Evolutionary conservation across 495 filamentous ascomycete species (phyloP), one percentile per base, ranked within the genome.

Genomic region (Aspergillus steynii): DNA sequence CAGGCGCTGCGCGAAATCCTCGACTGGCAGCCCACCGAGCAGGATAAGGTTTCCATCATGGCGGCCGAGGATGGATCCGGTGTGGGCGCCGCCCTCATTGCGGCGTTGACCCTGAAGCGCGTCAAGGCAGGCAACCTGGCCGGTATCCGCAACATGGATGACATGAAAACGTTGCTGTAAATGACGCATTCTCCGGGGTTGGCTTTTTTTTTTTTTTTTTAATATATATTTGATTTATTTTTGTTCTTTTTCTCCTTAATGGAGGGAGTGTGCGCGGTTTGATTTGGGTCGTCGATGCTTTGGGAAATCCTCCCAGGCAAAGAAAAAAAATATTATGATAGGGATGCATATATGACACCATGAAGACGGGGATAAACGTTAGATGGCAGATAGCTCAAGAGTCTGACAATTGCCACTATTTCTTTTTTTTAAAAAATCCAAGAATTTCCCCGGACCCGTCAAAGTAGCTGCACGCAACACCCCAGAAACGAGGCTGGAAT

Each of bases 81-180:
- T 84, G 94, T 98, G n/a, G 94, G 94, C 57, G 94, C 94, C 57
- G 94, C 94, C 0, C 77, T 97, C 51, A 97, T 98, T 80, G 94
- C 94, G 15, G 94, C 93, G 29, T 77, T 98, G 74, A 98, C 94
- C 15, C 73, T 97, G 72, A 91, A 96, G 84, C 80, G 92, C 29
- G 86, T 93, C 63, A 85, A 88, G 78, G 82, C 85, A 48, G 92
- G 92, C 26, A 92, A 93, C 69, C 62, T 87, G 68, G 88, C 86
- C 34, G 92, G 92, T 66, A 91, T 96, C 65, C 78, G 86, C 63
- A 83, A 95, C 75, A 85, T 85, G 49, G 87, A 90, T 14, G 76
- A 74, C 0, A 79, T 80, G 72, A 70, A 71, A 71, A 72, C 69
- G 15, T 62, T 80, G 29, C 58, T 77, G 32, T 76, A 62, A 62